phyloP scores from a whole-genome alignment of 2,329 filamentous ascomycete species.

The Basipetospora chlamydospora region DNA sequence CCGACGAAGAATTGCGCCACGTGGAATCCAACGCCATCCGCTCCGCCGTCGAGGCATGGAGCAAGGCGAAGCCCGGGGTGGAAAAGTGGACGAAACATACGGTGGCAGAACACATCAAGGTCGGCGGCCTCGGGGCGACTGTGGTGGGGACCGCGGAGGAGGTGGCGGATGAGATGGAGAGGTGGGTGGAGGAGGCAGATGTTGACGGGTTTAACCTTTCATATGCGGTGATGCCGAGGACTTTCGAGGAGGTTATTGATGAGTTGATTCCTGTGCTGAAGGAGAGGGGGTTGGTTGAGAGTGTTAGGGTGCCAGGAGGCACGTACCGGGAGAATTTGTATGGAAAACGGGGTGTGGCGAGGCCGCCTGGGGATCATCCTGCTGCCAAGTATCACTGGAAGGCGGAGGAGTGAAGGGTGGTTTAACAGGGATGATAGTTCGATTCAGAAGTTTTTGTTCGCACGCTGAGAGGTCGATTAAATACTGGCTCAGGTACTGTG shows the following conservation, averaged over 20 bases:
- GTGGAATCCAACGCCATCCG: conserved; percentile 48
- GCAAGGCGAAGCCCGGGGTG: conserved; percentile 18
- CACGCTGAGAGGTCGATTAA: too few relatives aligned
- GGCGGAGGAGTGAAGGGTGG: conserved; percentile 17
- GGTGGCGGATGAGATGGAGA: conserved; percentile 19
- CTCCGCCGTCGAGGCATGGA: conserved; percentile 33
- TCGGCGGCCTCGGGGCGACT: conserved; percentile 17
- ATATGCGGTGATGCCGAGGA: conserved; percentile 32
- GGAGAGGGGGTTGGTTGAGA: conserved; percentile 35
- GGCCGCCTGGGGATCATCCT: conserved; percentile 22
- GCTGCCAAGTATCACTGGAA: conserved; percentile 25
- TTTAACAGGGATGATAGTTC: too few relatives aligned
- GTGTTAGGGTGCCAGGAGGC: conserved; percentile 26
- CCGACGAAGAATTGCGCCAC: conserved; percentile 47
- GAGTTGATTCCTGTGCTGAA: conserved; percentile 48
- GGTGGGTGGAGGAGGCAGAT: conserved; percentile 35
- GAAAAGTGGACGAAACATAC: conserved; percentile 21
- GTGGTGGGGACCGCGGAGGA: conserved; percentile 16
- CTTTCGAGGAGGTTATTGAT: conserved; percentile 52
- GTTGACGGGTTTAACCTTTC: conserved; percentile 41
- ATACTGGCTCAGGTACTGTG: too few relatives aligned
- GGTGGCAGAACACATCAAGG: conserved; percentile 18
- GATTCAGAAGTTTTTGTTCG: too few relatives aligned
- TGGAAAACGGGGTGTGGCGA: conserved; percentile 17
- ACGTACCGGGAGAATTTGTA: conserved; percentile 30